Percentiles rank a stretch among this genome's conserved stretches.
Evolutionary conservation across 805 yeast genomes (phyloP).

Genomic region (Lachancea kluyveri): DNA sequence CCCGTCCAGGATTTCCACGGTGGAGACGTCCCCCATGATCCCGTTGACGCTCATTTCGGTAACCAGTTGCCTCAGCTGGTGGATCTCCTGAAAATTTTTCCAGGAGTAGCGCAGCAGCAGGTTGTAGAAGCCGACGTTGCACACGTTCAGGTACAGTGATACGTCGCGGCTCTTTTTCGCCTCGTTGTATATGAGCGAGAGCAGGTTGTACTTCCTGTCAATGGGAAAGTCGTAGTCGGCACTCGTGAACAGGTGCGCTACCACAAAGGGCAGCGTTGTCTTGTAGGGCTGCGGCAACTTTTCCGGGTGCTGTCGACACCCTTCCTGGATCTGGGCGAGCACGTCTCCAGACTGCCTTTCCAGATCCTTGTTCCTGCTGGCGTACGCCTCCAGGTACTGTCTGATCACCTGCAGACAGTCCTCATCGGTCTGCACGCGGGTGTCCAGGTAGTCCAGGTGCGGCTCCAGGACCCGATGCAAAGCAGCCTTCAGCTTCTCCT

Average conservation of each 20-base stretch:
- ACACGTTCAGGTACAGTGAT: conserved; percentile 24
- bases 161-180: conserved; percentile 24
- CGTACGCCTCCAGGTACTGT: conserved; percentile 10
- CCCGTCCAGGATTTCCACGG: conserved; percentile 21
- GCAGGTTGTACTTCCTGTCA: conserved; percentile 22
- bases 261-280: conserved; percentile 22
- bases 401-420: conserved; percentile 18
- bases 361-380: conserved; percentile 9
- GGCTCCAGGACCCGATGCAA: conserved; percentile 20
- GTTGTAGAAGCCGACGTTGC: conserved; percentile 28
- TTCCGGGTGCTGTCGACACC: conserved; percentile 5
- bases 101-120: conserved; percentile 23
- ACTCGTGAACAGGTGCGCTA: conserved; percentile 16
- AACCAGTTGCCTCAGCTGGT: conserved; percentile 15
- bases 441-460: conserved; percentile 10
- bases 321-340: conserved; percentile 13
- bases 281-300: conserved; percentile 25
- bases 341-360: conserved; percentile 14
- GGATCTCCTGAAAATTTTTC: conserved; percentile 24
- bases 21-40: conserved; percentile 25
- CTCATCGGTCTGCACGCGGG: conserved; percentile 19
- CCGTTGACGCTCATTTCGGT: conserved; percentile 30
- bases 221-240: conserved; percentile 14
- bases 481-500: conserved; percentile 19
- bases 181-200: conserved; percentile 22